Conservation (phyloP, 1,284 basidiomycete genomes). For the Ganoderma meredithae region DNA sequence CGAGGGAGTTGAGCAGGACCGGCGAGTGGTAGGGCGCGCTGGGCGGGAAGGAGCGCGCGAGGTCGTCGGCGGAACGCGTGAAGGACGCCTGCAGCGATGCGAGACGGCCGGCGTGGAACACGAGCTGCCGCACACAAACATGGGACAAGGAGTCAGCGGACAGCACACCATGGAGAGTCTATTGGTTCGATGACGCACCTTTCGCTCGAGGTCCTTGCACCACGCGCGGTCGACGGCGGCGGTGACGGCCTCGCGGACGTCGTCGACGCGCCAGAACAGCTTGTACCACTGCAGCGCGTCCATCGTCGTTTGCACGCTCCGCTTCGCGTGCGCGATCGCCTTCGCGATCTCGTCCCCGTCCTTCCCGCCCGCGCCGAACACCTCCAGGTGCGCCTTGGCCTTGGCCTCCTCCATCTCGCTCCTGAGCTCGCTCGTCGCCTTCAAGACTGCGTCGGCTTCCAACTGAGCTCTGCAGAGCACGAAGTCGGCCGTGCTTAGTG, state of each 20-base stretch:
- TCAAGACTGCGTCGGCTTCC: slow-evolving; percentile 43
- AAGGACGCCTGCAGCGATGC: slow-evolving; percentile 59
- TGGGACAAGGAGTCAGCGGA: not conserved
- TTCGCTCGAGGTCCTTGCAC: slow-evolving; percentile 71
- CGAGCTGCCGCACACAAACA: slow-evolving; percentile 54
- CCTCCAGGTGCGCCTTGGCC: slow-evolving; percentile 43
- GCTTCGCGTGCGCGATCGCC: slow-evolving; percentile 56
- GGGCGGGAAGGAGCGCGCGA: slow-evolving; percentile 49
- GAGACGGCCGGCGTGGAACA: slow-evolving; percentile 76
- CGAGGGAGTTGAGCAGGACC: slow-evolving; percentile 72
- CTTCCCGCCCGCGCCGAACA: slow-evolving; percentile 44
- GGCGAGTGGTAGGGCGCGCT: slow-evolving; percentile 62
- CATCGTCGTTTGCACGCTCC: slow-evolving; percentile 61
- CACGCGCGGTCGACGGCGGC: slow-evolving; percentile 62
- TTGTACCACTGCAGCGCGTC: slow-evolving; percentile 71
- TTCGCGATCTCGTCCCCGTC: slow-evolving; percentile 54
- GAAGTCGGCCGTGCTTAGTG: slow-evolving; percentile 44
- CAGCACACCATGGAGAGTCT: no score
- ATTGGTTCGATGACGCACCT: slow-evolving; percentile 50
- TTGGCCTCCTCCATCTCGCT: slow-evolving; percentile 44
- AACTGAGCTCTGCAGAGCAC: slow-evolving; percentile 39
- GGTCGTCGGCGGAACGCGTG: slow-evolving; percentile 49
- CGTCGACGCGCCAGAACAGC: slow-evolving; percentile 74
- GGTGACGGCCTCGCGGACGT: slow-evolving; percentile 66
- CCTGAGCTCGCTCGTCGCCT: slow-evolving; percentile 42